Base-by-base conservation (phyloP, 2,329 filamentous ascomycete genomes). In the Capronia americana region DNA sequence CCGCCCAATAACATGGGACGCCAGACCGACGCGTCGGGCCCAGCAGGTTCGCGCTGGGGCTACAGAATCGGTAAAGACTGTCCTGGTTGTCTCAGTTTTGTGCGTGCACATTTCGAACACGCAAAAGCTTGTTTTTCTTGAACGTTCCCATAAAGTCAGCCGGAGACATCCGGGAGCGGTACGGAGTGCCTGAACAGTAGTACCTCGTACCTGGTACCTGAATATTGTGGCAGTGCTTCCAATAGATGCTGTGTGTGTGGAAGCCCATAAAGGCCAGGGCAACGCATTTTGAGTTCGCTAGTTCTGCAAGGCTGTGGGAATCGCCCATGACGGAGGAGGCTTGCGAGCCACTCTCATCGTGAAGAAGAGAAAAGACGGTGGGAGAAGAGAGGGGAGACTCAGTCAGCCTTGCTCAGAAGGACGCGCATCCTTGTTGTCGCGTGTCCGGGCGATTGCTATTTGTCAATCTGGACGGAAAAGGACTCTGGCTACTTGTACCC, bases 361-460 rank as follows among this genome's bases (percentile, higher is more conserved):
- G 2, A n/a, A n/a, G 38, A 17, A 44, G 38, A 44, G 38, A 6
- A 17, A 44, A 5, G n/a, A n/a, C n/a, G 38, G 38, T 44, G 12
- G 34, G 3, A 38, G 34, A 38, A 12, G 34, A 38, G n/a, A 4
- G 38, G 4, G 50, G 20, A 32, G 14, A 10, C 41, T 24, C n/a
- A 46, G 34, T 58, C 38, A 58, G 56, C 56, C 56, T 58, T 30
- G n/a, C n/a, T n/a, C n/a, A n/a, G n/a, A n/a, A n/a, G n/a, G n/a
- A n/a, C n/a, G n/a, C n/a, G n/a, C n/a, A 24, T 51, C 20, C 20
- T 23, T 51, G 48, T 23, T 51, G 20, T 51, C 12, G 48, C 23
- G 14, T 17, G 6, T 17, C 38, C 17, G 3, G 38, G 7, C 14
- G 38, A 17, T 41, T n/a, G 38, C 12, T 6, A 17, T 41, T 41